A percentile compares a stretch with the other conserved stretches of the same genome.
Evolutionary conservation across 163 green algal genomes (phyloP).

Genomic region (Prototheca stagnorum): DNA sequence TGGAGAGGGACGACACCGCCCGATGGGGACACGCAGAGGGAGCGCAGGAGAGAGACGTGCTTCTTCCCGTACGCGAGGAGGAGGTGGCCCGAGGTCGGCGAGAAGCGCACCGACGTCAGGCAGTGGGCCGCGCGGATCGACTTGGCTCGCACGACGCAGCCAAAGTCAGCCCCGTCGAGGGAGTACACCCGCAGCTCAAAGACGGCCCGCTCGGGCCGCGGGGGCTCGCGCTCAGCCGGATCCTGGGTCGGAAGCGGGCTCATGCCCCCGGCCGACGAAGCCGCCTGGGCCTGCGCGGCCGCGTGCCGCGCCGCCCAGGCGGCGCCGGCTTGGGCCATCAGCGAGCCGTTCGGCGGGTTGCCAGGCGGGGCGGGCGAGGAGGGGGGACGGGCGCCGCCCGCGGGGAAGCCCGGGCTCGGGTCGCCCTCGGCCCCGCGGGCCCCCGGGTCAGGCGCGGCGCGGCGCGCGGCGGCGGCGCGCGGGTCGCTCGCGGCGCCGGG

Average conservation of each 20-base stretch:
- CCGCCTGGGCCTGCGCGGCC: neutral
- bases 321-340: neutral
- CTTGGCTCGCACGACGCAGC: constrained; percentile 48
- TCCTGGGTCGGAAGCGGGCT: too few relatives aligned
- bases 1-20: constrained; percentile 52
- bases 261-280: too few relatives aligned
- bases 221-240: too few relatives aligned
- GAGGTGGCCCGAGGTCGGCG: constrained; percentile 59
- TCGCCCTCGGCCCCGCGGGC: too few relatives aligned
- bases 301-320: neutral
- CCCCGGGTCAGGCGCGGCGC: too few relatives aligned
- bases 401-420: too few relatives aligned
- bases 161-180: constrained; percentile 46
- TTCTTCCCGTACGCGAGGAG: constrained; percentile 79
- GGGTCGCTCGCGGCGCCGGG: neutral
- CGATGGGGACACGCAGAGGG: constrained; percentile 45
- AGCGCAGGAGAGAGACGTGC: constrained; percentile 60
- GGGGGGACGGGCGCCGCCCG: too few relatives aligned
- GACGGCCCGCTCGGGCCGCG: constrained; percentile 13
- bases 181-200: constrained; percentile 82
- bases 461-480: neutral
- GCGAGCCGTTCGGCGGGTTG: neutral
- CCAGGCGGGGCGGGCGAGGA: neutral
- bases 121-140: constrained; percentile 67
- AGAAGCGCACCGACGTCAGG: constrained; percentile 85